phyloP scores from a whole-genome alignment of 192 early-diverging fungal species.

The Backusella morwellensis region DNA sequence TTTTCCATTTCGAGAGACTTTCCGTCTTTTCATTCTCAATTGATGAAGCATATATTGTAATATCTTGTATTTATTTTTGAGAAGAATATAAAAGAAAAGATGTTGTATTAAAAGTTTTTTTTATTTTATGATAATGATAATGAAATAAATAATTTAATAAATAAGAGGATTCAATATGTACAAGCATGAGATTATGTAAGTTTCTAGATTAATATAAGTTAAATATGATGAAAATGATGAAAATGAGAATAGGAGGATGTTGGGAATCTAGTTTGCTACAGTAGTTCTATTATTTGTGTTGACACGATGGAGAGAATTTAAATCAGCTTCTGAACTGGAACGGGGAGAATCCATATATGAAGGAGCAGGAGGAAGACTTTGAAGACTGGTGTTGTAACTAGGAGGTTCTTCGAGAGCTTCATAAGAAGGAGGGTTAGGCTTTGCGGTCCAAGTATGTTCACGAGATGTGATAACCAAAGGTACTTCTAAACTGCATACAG shows the following conservation, averaged over 20 bases:
- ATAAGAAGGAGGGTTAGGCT: conserved; percentile 22
- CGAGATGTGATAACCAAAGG: conserved; percentile 32
- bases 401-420: conserved; percentile 20
- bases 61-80: too few relatives aligned
- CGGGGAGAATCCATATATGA: not conserved
- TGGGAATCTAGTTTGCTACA: not conserved
- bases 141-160: not conserved
- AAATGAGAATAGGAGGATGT: not conserved
- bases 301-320: not conserved
- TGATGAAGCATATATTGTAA: too few relatives aligned
- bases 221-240: not conserved
- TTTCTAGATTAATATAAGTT: not conserved
- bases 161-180: not conserved
- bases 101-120: too few relatives aligned
- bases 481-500: conserved; percentile 20
- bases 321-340: not conserved
- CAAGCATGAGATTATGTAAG: not conserved
- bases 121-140: not conserved
- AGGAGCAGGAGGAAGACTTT: conserved; percentile 17
- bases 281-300: not conserved
- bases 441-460: conserved; percentile 22
- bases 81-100: too few relatives aligned
- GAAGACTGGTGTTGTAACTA: conserved; percentile 11
- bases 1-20: too few relatives aligned
- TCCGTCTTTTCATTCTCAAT: too few relatives aligned